phyloP scores from a whole-genome alignment of 352 stramenopile genomes.

The Thraustotheca clavata region DNA sequence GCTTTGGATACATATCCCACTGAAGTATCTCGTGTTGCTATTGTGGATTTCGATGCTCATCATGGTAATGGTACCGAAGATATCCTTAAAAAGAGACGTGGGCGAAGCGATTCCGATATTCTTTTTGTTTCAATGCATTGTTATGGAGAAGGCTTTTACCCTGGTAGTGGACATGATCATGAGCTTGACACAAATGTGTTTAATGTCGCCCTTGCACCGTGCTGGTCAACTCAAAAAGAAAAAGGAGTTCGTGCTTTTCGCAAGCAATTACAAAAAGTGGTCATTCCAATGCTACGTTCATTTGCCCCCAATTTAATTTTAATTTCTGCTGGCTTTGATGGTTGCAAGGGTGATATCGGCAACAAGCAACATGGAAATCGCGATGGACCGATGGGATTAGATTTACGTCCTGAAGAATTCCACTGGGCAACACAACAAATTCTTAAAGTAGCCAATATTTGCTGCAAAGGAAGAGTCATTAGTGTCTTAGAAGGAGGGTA shows the following conservation, averaged over 20 bases:
- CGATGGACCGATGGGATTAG: slow-evolving; percentile 26
- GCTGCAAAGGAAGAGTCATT: slow-evolving; percentile 78
- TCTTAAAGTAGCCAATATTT: slow-evolving; percentile 72
- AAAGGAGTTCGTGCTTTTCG: slow-evolving; percentile 15
- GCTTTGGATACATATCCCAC: slow-evolving; percentile 42
- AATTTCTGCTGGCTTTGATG: slow-evolving; percentile 52
- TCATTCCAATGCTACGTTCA: slow-evolving; percentile 51
- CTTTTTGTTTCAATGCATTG: slow-evolving; percentile 33
- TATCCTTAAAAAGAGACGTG: slow-evolving; percentile 28
- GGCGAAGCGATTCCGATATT: slow-evolving; percentile 18
- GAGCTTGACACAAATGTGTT: slow-evolving; percentile 28
- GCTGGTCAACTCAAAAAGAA: slow-evolving; percentile 17
- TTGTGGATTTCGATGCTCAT: slow-evolving; percentile 32
- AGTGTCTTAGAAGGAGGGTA: slow-evolving; percentile 87
- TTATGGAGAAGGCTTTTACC: slow-evolving; percentile 24
- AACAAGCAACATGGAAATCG: slow-evolving; percentile 41
- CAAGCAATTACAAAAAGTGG: slow-evolving; percentile 28
- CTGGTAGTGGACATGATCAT: slow-evolving; percentile 38
- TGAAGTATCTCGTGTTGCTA: slow-evolving; percentile 23
- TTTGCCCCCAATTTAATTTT: slow-evolving; percentile 64
- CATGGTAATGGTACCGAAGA: slow-evolving; percentile 58
- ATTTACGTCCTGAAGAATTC: slow-evolving; percentile 36
- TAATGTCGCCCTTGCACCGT: slow-evolving; percentile 20
- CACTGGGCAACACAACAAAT: slow-evolving; percentile 45
- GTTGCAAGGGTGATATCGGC: slow-evolving; percentile 45